Conservation (phyloP, 2,329 filamentous ascomycete species). For the Mariannaea sp. region DNA sequence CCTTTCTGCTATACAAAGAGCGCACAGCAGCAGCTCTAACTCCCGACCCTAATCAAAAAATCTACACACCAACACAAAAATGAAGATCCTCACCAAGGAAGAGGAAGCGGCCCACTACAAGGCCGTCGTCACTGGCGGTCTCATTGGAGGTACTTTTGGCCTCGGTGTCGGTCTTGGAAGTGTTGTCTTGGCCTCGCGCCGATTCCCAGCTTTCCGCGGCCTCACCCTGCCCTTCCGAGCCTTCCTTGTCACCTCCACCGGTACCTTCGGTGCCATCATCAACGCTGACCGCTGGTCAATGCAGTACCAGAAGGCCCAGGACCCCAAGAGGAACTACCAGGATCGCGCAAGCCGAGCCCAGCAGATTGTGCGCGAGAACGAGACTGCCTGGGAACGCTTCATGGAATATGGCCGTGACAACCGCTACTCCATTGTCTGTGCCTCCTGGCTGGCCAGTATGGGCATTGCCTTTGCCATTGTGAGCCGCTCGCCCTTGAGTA, state of each 20-base stretch:
- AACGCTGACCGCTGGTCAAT: conserved; percentile 74
- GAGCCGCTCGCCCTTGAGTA: conserved; percentile 73
- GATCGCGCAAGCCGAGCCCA: conserved; percentile 63
- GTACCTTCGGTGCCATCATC: conserved; percentile 88
- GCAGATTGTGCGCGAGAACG: conserved; percentile 59
- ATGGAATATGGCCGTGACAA: conserved; percentile 78
- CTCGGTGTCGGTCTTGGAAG: conserved; percentile 68
- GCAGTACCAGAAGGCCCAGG: conserved; percentile 69
- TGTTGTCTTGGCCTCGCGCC: conserved; percentile 68
- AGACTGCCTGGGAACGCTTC: conserved; percentile 63
- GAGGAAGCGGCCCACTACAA: conserved; percentile 87
- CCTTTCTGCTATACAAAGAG: not conserved
- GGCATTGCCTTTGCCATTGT: conserved; percentile 74
- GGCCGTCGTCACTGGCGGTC: conserved; percentile 78
- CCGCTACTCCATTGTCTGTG: conserved; percentile 85
- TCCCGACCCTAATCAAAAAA: not conserved
- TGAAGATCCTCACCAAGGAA: conserved; percentile 97
- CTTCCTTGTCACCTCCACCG: conserved; percentile 82
- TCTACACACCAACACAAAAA: conserved; percentile 48
- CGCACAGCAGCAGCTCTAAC: too few species aligned
- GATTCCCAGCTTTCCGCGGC: conserved; percentile 77
- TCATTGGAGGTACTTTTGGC: conserved; percentile 72
- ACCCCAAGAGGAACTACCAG: conserved; percentile 70
- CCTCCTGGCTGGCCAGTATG: conserved; percentile 82
- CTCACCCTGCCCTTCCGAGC: conserved; percentile 89